These are phyloP conservation scores for Papiliotrema fonsecae DNA, from an alignment of 1,284 basidiomycete species.

Conservation along the genomic window DNA sequence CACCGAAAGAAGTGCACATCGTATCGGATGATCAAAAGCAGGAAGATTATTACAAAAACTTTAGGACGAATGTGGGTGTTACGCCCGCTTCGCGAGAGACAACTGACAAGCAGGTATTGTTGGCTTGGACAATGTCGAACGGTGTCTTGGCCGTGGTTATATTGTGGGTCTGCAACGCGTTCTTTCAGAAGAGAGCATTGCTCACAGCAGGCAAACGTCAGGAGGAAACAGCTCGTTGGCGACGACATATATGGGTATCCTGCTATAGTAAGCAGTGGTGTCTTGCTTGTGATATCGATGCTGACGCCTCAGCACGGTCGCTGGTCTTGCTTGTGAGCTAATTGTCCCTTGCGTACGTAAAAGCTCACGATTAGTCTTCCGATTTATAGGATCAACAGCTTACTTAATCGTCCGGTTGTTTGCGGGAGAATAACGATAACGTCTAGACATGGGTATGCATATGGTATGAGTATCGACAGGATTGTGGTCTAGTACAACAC, in stretches of 20 bases:
- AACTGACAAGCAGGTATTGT: constrained; percentile 53
- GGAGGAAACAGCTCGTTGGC: constrained; percentile 28
- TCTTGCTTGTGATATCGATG: constrained; percentile 32
- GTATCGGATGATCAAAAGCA: constrained; percentile 60
- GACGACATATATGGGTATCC: constrained; percentile 45
- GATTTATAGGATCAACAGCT: constrained; percentile 70
- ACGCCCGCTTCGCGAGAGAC: constrained; percentile 11
- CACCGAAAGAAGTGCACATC: constrained; percentile 63
- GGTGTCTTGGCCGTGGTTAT: constrained; percentile 69
- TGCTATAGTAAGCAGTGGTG: constrained; percentile 32
- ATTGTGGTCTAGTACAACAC: background rate
- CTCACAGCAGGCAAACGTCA: constrained; percentile 29
- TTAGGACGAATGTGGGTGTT: constrained; percentile 69
- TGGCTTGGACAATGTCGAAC: constrained; percentile 80
- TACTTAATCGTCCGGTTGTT: constrained; percentile 78
- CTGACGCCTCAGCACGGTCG: constrained; percentile 60
- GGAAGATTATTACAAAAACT: constrained; percentile 80
- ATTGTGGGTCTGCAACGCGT: constrained; percentile 51
- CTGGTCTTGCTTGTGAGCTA: constrained; percentile 71
- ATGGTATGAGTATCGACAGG: background rate
- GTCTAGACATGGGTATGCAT: background rate
- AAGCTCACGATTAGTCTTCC: constrained; percentile 56
- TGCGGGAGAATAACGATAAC: constrained; percentile 62
- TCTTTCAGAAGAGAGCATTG: background rate
- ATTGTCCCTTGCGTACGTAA: constrained; percentile 3